Conservation (phyloP, 306 rosid genomes). For the Vachellia pachyceras region DNA sequence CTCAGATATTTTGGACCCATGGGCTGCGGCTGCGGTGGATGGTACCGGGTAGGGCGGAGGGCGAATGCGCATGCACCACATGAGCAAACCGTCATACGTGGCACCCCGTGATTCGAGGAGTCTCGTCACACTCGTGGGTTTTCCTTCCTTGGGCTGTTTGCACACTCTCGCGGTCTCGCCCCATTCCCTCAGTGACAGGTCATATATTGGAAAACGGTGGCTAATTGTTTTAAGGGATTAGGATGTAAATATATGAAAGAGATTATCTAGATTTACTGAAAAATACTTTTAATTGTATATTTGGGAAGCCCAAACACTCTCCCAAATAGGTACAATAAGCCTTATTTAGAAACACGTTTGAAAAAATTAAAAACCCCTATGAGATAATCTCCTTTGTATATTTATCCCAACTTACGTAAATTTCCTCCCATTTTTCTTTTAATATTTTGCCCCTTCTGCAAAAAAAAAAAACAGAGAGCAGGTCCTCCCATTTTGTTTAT, state of each 20-base stretch:
- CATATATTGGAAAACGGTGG: too few species aligned
- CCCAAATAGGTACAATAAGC: too few species aligned
- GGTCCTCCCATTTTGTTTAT: neutral
- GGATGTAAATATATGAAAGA: too few species aligned
- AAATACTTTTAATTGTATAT: too few species aligned
- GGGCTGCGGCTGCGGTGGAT: neutral
- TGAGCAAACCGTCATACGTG: conserved; percentile 39
- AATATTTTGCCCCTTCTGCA: neutral
- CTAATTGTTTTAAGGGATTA: too few species aligned
- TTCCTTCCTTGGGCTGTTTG: neutral
- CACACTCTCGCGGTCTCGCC: neutral
- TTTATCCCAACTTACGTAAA: too few species aligned
- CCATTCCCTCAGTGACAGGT: neutral
- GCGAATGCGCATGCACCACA: conserved; percentile 28
- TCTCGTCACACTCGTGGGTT: conserved; percentile 50
- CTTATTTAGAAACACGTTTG: too few species aligned
- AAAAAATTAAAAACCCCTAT: too few species aligned
- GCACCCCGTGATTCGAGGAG: conserved; percentile 4
- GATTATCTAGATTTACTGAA: too few species aligned
- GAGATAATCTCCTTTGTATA: too few species aligned
- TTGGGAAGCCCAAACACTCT: too few species aligned
- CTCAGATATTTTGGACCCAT: neutral
- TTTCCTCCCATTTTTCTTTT: neutral
- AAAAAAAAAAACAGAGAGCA: too few species aligned
- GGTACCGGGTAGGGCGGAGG: neutral